Base-by-base conservation (phyloP, 768 basidiomycete species). In the Rhodotorula sphaerocarpa region DNA sequence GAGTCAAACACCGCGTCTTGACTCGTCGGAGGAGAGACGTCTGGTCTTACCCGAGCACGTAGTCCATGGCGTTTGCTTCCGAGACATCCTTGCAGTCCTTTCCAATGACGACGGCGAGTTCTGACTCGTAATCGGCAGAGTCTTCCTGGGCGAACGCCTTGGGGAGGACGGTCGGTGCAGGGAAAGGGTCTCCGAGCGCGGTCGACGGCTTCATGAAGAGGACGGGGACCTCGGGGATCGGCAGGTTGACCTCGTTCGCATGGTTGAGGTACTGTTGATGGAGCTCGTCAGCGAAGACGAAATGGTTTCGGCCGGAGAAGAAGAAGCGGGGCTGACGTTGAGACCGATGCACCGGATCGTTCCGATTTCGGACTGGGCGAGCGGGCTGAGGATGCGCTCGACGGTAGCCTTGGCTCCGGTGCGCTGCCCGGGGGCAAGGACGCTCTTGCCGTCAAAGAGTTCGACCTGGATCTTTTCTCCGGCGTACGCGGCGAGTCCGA, bases 281-380 rank as follows among this genome's bases (percentile, higher is more conserved):
- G 28, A 45, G 36, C 16, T 10, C 10, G 36, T 39, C 36, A 5
- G 11, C 27, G 18, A 20, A 20, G 25, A 36, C 31, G 28, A 15
- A 28, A 18, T 11, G 11, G 27, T 9, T 18, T 33, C 43, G 7
- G 7, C 31, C 12, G 33, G 34, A 28, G 51, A 21, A 30, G 43
- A 47, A 28, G 36, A 31, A 14, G 30, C 20, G 25, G 10, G 33
- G 14, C 73, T 61, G 59, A 75, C 75, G 50, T 75, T 76, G 50
- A 77, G 59, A 1, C 76, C 76, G 16, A 75, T 75, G 64, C 75
- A 75, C 5, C 76, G 62, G 39, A 77, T 75, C 3, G 75, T 75
- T 1, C 75, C 75, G 7, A 47, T 74, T 55, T 76, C 74, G 5
- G 51, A 52, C 61, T 59, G 51, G 0, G 69, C 42, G 44, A 77